Evolutionary conservation across 352 stramenopile species (phyloP), one percentile per base, ranked within the genome.

Genomic region (Pythium aphanidermatum): DNA sequence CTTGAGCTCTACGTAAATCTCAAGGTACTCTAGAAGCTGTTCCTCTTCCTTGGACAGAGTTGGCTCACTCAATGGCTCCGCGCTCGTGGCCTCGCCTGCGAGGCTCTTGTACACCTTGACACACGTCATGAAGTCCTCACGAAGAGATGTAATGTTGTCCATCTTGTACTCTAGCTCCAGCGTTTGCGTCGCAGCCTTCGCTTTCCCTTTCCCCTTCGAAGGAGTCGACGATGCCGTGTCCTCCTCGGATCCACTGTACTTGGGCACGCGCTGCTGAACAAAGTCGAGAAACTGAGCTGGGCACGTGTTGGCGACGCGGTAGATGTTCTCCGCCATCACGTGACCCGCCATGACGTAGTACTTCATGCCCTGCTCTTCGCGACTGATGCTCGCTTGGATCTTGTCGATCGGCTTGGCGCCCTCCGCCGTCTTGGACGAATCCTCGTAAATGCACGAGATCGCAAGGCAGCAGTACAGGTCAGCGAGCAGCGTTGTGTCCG

Each of bases 1-100:
- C 56, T 89, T 92, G 10, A 92, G 58, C 54, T 92, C 80, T 20
- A 82, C 60, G 60, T 91, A 92, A 32, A 94, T 92, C 42, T 91
- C 80, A 12, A 94, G 42, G 46, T 83, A 89, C 37, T 94, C 77
- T 19, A 94, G 60, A 50, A 94, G 32, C 43, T 78, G 63, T 25
- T 48, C 65, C 19, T 80, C 68, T 17, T 71, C 45, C 20, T 67
- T 62, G 14, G 51, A 59, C 26, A 76, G 42, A 13, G 44, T 50
- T 23, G 43, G 55, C 1, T 54, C 54, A 21, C 39, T 59, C 21
- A 19, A 27, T 1, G 38, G 33, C 2, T 24, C 35, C 7, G 34
- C 43, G 8, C 35, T 36, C 5, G 58, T 62, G 12, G 68, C 51
- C 10, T 71, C 45, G 14, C 23, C 28, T 2, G 39, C 37, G n/a